Conservation (phyloP, 805 yeast species). For the Myxozyma nipponensis region DNA sequence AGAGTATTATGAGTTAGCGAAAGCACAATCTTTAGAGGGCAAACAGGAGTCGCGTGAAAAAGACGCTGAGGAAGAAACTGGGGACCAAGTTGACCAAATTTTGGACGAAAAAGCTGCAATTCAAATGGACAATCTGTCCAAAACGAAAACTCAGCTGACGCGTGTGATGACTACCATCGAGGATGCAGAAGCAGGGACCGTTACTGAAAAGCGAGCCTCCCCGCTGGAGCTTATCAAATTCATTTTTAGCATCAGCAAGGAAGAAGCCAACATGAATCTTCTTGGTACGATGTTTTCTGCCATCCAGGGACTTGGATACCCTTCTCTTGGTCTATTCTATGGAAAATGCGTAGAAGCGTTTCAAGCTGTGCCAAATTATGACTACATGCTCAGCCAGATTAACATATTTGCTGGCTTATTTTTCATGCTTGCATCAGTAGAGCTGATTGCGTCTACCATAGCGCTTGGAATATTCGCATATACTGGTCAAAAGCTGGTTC, state of each 20-base stretch:
- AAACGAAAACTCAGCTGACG: background rate
- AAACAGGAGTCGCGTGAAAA: background rate
- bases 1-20: constrained; percentile 31
- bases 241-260: constrained; percentile 10
- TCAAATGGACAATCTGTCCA: constrained; percentile 1
- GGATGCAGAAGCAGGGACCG: constrained; percentile 8
- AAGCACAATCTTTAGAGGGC: constrained; percentile 30
- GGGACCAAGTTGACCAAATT: background rate
- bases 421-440: constrained; percentile 22
- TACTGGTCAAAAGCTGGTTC: constrained; percentile 29
- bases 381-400: constrained; percentile 22
- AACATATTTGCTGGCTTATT: constrained; percentile 25
- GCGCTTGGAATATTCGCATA: constrained; percentile 25
- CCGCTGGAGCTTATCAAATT: constrained; percentile 19
- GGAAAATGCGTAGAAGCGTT: constrained; percentile 27
- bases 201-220: constrained; percentile 8
- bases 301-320: constrained; percentile 23
- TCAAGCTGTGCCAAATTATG: constrained; percentile 20
- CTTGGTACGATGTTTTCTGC: constrained; percentile 23
- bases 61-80: background rate
- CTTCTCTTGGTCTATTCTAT: constrained; percentile 26
- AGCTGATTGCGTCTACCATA: constrained; percentile 15
- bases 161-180: background rate
- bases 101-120: constrained; percentile 1
- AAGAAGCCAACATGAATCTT: constrained; percentile 18